These are phyloP conservation scores for Camptophora hylomeconis DNA, from an alignment of 2,329 filamentous ascomycete species.

Conservation along the genomic window DNA sequence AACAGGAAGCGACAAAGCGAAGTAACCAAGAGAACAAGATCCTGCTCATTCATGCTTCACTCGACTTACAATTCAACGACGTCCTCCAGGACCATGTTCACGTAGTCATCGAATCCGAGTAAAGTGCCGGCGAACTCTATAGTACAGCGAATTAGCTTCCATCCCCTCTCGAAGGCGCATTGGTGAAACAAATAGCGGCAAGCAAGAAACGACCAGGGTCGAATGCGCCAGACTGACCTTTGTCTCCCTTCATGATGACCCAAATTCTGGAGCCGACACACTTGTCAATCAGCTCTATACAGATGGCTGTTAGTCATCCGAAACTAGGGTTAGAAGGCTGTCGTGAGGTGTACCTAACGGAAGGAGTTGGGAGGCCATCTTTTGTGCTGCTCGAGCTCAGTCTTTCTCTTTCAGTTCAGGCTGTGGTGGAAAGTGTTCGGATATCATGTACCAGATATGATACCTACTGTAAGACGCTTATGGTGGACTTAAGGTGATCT, in stretches of 20 bases:
- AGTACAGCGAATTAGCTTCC: conserved; percentile 1
- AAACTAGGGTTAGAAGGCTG: background rate
- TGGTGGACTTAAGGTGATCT: too few species aligned
- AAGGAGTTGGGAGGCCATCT: conserved; percentile 61
- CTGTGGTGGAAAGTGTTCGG: background rate
- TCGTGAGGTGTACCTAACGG: conserved; percentile 45
- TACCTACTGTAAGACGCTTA: too few species aligned
- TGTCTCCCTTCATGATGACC: conserved; percentile 99
- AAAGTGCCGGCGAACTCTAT: conserved; percentile 91
- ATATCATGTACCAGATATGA: background rate
- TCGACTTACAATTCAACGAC: conserved; percentile 91
- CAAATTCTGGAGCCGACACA: conserved; percentile 96
- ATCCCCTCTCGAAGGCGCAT: too few species aligned
- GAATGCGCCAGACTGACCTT: conserved; percentile 46
- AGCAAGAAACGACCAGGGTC: background rate
- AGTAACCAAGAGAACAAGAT: background rate
- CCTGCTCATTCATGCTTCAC: too few species aligned
- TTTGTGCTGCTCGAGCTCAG: too few species aligned
- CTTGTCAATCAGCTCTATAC: conserved; percentile 89
- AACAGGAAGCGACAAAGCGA: conserved; percentile 1
- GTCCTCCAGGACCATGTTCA: conserved; percentile 98
- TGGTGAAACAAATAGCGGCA: background rate
- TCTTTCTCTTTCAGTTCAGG: too few species aligned
- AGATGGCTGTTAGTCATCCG: conserved; percentile 16
- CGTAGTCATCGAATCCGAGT: conserved; percentile 96